Percentiles rank a stretch among this genome's conserved stretches.
phyloP scores from a whole-genome alignment of 2,329 filamentous ascomycete species.

The Colletotrichum sp. region DNA sequence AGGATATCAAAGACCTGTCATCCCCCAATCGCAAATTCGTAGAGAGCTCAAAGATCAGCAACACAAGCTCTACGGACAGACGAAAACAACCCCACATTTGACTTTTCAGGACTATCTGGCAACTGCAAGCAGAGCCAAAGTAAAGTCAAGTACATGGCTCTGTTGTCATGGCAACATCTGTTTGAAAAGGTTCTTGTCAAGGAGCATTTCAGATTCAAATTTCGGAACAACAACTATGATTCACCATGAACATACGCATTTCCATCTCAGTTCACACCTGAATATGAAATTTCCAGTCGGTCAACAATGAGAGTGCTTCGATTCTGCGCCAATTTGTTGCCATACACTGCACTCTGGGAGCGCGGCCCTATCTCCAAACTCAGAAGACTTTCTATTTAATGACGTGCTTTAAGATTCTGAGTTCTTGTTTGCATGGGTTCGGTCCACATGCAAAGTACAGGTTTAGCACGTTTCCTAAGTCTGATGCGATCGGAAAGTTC shows the following conservation, averaged over 20 bases:
- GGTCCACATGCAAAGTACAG: background rate
- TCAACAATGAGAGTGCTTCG: background rate
- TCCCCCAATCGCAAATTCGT: background rate
- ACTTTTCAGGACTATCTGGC: background rate
- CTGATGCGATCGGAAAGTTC: background rate
- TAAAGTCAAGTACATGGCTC: background rate
- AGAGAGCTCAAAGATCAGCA: background rate
- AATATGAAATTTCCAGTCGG: background rate
- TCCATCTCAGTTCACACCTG: background rate
- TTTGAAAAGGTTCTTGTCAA: background rate
- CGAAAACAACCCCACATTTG: background rate
- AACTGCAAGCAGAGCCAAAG: background rate
- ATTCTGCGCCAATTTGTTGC: background rate
- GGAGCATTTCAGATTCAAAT: fast-evolving
- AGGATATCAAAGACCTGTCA: background rate
- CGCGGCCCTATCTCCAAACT: background rate
- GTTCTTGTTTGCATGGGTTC: background rate
- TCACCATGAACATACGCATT: background rate
- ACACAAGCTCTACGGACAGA: background rate
- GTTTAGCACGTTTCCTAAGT: background rate
- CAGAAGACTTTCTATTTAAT: background rate
- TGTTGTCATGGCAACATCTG: fast-evolving
- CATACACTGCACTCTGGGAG: background rate
- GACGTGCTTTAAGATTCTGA: background rate
- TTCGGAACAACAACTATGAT: background rate